phyloP scores from a whole-genome alignment of 208 protist species.

The Leishmania tarentolae region DNA sequence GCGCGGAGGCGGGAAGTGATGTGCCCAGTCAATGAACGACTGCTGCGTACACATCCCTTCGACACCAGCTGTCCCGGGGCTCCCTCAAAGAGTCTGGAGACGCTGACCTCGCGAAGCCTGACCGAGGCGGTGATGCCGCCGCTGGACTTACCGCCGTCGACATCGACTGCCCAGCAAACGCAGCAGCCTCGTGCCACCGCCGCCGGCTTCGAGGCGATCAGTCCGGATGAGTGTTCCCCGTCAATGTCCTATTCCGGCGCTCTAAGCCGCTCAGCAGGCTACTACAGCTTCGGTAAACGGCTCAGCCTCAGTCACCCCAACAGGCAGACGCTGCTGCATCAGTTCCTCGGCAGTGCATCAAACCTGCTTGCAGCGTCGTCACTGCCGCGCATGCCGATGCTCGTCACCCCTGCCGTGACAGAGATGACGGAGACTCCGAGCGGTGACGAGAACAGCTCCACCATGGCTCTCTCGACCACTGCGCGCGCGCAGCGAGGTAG shows the following conservation, averaged over 20 bases:
- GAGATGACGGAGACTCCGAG: neutral
- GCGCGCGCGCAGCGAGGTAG: constrained; percentile 7
- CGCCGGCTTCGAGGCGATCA: neutral
- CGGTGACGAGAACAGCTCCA: neutral
- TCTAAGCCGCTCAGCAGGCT: constrained; percentile 51
- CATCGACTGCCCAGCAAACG: neutral
- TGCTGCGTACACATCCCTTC: constrained; percentile 1
- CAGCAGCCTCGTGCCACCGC: neutral
- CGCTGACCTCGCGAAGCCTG: neutral
- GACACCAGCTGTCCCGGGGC: neutral
- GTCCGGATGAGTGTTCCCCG: constrained; percentile 11
- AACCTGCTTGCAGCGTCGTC: constrained; percentile 6
- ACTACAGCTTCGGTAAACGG: constrained; percentile 74
- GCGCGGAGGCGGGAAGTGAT: constrained; percentile 40
- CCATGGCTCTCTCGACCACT: constrained; percentile 2
- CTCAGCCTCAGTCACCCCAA: constrained; percentile 52
- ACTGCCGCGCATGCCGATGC: constrained; percentile 14
- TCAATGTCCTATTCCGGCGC: constrained; percentile 39
- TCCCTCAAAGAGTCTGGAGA: neutral
- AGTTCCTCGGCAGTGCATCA: constrained; percentile 40
- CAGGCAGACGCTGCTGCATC: constrained; percentile 48
- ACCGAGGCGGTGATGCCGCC: neutral
- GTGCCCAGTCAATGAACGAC: constrained; percentile 35
- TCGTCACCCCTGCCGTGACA: constrained; percentile 7
- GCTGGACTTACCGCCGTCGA: neutral